Conservation (phyloP, 1,139 yeast species). For the Tardiomyces blankii region DNA sequence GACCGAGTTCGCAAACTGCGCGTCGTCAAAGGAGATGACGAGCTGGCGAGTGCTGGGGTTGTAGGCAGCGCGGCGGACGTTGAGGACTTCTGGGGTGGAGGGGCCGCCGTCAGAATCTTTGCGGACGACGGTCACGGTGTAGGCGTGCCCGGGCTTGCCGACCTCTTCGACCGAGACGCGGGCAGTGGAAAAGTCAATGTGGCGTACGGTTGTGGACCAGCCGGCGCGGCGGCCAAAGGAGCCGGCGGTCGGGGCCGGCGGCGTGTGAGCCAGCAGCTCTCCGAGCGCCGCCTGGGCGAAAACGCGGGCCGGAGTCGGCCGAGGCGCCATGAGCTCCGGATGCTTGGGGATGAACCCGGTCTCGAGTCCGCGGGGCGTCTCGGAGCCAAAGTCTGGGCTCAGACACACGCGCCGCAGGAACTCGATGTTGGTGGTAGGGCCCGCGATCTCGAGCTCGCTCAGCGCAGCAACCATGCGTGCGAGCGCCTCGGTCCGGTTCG, state of each 20-base stretch:
- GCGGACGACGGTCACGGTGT: not conserved
- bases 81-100: slow-evolving; percentile 1
- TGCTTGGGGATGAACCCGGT: slow-evolving; percentile 26
- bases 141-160: slow-evolving; percentile 1
- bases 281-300: slow-evolving; percentile 25
- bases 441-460: slow-evolving; percentile 24
- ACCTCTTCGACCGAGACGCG: slow-evolving; percentile 6
- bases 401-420: slow-evolving; percentile 22
- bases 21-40: slow-evolving; percentile 14
- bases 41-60: slow-evolving; percentile 9
- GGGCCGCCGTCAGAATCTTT: slow-evolving; percentile 1
- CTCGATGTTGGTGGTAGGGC: slow-evolving; percentile 26
- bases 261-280: slow-evolving; percentile 8
- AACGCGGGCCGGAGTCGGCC: slow-evolving; percentile 15
- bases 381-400: slow-evolving; percentile 20
- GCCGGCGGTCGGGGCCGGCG: slow-evolving; percentile 4
- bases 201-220: slow-evolving; percentile 6
- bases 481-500: slow-evolving; percentile 22
- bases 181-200: slow-evolving; percentile 5
- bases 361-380: slow-evolving; percentile 21
- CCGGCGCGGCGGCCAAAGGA: slow-evolving; percentile 1
- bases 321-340: slow-evolving; percentile 13
- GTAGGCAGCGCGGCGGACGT: not conserved
- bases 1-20: slow-evolving; percentile 20
- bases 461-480: slow-evolving; percentile 21